These are phyloP conservation scores for Neonectria hederae DNA, from an alignment of 2,329 filamentous ascomycete genomes.

Conservation along the genomic window DNA sequence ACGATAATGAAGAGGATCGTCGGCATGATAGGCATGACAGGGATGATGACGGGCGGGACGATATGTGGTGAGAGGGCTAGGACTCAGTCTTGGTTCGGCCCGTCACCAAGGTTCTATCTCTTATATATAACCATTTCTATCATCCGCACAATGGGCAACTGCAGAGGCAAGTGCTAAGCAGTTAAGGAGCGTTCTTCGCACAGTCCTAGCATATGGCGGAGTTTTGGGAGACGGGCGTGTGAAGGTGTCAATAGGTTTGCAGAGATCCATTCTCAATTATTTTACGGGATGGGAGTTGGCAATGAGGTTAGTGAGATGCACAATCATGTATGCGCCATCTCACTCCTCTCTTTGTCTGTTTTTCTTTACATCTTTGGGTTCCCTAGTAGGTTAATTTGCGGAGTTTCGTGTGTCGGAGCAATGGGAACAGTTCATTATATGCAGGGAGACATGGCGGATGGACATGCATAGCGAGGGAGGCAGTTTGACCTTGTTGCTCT, in stretches of 20 bases:
- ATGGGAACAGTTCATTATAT: conserved; percentile 29
- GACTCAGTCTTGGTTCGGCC: conserved; percentile 11
- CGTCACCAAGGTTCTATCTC: conserved; percentile 32
- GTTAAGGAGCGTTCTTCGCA: conserved; percentile 38
- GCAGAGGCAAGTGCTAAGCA: conserved; percentile 30
- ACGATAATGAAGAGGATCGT: conserved; percentile 46
- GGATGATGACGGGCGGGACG: conserved; percentile 48
- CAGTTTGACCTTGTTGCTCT: conserved; percentile 23
- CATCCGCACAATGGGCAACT: conserved; percentile 30
- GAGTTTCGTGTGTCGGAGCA: conserved; percentile 32
- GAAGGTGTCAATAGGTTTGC: conserved; percentile 35
- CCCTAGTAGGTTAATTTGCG: conserved; percentile 19
- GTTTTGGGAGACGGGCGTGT: conserved; percentile 44
- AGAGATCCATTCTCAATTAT: conserved; percentile 31
- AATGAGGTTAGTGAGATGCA: conserved; percentile 27
- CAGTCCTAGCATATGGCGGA: conserved; percentile 48
- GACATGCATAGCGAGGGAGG: conserved; percentile 28
- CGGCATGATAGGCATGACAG: conserved; percentile 49
- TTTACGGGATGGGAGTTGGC: conserved; percentile 30
- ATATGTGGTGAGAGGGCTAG: conserved; percentile 54
- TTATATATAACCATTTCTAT: conserved; percentile 34
- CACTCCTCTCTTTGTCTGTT: conserved; percentile 19
- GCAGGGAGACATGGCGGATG: conserved; percentile 22
- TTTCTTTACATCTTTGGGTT: conserved; percentile 31
- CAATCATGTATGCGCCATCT: conserved; percentile 27